Base-by-base conservation (phyloP, 208 protist species). In the Leishmania tropica region DNA sequence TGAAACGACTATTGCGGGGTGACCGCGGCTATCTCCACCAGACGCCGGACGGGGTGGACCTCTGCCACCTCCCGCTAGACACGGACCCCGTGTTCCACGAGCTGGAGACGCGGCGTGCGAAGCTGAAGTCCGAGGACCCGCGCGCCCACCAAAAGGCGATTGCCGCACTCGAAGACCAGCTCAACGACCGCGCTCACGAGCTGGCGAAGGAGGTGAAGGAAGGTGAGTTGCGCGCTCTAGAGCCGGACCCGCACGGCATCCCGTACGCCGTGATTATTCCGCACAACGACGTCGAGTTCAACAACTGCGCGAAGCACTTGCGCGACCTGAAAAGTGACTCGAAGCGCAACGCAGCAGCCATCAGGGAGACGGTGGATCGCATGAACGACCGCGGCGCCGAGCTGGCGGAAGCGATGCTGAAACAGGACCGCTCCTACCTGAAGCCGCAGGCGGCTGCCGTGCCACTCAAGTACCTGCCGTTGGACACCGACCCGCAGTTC, bases 1-100 rank as follows among this genome's bases (percentile, higher is more conserved):
- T 90, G 21, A 84, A 74, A 47, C 79, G 79, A 75, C 75, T 94
- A 85, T 77, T 95, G 65, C 78, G 89, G 60, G 80, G 81, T 40
- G 94, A 97, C 76, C 92, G 94, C 54, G 90, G 75, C 74, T 96
- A 93, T 80, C 84, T 97, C 13, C 88, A 96, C n/a, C 80, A 77
- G 35, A 65, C 83, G 19, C 91, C 92, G 42, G 88, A 95, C 75
- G 94, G 92, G 10, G 92, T 97, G 19, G 88, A 85, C 35, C 83
- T 95, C 31, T 68, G 71, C 28, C 78, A 93, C 75, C 58, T 97
- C 8, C 90, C 94, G 37, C 81, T 97, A 28, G 86, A 92, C 86
- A 77, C 68, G n/a, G 94, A 97, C 84, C 48, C 79, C 37, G 78
- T 83, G 47, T 96, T 97, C 86, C 94, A 86, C 67, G 75, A 86